Base-by-base conservation (phyloP, 169 alveolate genomes). In the Prorocentrum cordatum region DNA sequence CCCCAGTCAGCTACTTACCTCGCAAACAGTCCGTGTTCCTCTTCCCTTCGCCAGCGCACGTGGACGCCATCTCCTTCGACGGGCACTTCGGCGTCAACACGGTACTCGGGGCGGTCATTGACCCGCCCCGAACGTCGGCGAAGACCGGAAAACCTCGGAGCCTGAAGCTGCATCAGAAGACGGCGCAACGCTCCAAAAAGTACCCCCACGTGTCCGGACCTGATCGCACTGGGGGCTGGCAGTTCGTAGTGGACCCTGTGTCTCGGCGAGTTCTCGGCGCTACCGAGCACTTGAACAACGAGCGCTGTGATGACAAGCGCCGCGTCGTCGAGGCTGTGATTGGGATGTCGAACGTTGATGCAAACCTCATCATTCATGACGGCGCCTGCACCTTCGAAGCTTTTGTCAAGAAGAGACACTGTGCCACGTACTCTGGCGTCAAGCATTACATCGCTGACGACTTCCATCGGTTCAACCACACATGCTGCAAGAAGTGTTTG, bases 201-300 rank as follows among this genome's bases (percentile, higher is more conserved):
- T 61, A 70, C 27, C 12, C 22, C 2, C 61, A 39, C 27, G 20
- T 39, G 33, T 1, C 39, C 27, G 4, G 9, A 22, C 27, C 12
- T 4, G 7, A 70, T 14, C 82, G 82, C 2, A 35, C 82, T 36
- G 79, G 38, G 6, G 79, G 79, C 18, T 67, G 61, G 79, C 79
- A 67, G 24, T 67, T 67, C 14, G 79, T 22, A 35, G 24, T 67
- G 2, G 79, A 67, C 27, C 79, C 79, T 0, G 31, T 36, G 1
- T 33, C 58, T 4, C 58, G 79, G 18, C 2, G n/a, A 12, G 27
- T 67, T 9, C 2, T 67, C 24, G 79, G 47, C 9, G 79, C 79
- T 6, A 38, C n/a, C 24, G 79, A 67, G 79, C 79, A 67, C 38
- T 18, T 67, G 20, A 24, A 29, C 27, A 67, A 67, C 39, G 79